A percentile compares a stretch with the other conserved stretches of the same genome.
phyloP scores from a whole-genome alignment of 2,329 filamentous ascomycete species.

The Aspergillus fumigatus region DNA sequence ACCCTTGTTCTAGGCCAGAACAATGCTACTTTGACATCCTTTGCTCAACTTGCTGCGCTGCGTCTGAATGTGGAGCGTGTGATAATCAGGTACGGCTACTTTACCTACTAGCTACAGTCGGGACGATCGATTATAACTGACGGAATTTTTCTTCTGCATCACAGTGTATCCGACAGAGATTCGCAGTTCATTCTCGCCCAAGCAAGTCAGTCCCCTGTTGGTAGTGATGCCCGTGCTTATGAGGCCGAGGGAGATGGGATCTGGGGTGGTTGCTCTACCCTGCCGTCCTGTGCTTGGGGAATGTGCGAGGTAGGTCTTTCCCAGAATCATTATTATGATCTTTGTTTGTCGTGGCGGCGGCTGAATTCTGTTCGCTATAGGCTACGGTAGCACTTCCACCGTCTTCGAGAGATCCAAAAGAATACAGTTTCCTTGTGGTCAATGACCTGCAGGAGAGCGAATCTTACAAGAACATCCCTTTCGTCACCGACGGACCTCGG shows the following conservation, averaged over 20 bases:
- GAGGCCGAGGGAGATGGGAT: slow-evolving; percentile 27
- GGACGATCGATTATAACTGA: neutral
- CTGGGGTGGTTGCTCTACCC: slow-evolving; percentile 30
- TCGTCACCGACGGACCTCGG: slow-evolving; percentile 31
- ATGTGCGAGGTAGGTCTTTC: slow-evolving; percentile 31
- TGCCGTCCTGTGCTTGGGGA: slow-evolving; percentile 29
- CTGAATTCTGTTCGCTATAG: slow-evolving; percentile 17
- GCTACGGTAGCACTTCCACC: slow-evolving; percentile 32
- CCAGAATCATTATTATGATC: neutral
- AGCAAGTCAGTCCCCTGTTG: slow-evolving; percentile 39
- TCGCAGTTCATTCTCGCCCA: slow-evolving; percentile 51
- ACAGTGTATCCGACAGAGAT: slow-evolving; percentile 44
- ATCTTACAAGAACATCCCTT: slow-evolving; percentile 32
- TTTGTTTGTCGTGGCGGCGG: neutral
- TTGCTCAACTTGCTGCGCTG: slow-evolving; percentile 33
- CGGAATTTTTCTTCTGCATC: neutral
- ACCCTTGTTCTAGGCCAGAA: slow-evolving; percentile 24
- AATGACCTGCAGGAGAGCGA: slow-evolving; percentile 38
- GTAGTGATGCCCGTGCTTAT: slow-evolving; percentile 30
- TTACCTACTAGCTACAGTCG: neutral
- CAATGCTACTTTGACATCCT: slow-evolving; percentile 33
- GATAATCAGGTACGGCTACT: slow-evolving; percentile 30
- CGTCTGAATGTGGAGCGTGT: slow-evolving; percentile 35
- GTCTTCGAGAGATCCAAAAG: slow-evolving; percentile 16
- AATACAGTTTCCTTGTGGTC: slow-evolving; percentile 30